Percentiles rank a stretch among this genome's conserved stretches.
These are phyloP conservation scores for Daldinia vernicosa DNA, from an alignment of 495 filamentous ascomycete species.

Conservation along the genomic window DNA sequence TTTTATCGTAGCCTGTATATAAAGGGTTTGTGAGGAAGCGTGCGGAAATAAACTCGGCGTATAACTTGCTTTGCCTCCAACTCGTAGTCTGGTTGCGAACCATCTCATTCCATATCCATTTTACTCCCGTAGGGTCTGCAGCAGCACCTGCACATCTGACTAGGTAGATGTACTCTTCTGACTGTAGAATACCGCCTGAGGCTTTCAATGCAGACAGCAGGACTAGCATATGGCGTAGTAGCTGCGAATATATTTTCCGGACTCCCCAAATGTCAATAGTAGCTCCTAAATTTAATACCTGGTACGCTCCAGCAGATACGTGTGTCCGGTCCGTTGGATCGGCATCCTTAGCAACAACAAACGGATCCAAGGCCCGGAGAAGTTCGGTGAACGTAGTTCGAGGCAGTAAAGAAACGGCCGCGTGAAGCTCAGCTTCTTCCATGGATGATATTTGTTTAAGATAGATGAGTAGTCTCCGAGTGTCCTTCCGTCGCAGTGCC, in stretches of 20 bases:
- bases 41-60: conserved; percentile 47
- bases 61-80: conserved; percentile 33
- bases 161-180: conserved; percentile 46
- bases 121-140: conserved; percentile 34
- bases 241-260: conserved; percentile 38
- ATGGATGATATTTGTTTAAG: conserved; percentile 25
- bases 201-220: conserved; percentile 37
- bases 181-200: conserved; percentile 33
- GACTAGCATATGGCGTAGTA: conserved; percentile 36
- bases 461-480: conserved; percentile 27
- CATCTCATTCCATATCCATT: conserved; percentile 43
- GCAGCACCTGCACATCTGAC: conserved; percentile 50
- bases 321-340: conserved; percentile 38
- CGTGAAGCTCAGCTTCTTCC: conserved; percentile 13
- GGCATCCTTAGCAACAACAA: conserved; percentile 34
- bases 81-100: neutral
- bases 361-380: conserved; percentile 49
- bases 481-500: conserved; percentile 36
- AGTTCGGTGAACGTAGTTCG: conserved; percentile 51
- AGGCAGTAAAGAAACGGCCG: conserved; percentile 36
- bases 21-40: conserved; percentile 51
- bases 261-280: conserved; percentile 48
- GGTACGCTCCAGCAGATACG: conserved; percentile 43
- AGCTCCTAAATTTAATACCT: conserved; percentile 34
- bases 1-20: conserved; percentile 47